phyloP scores from a whole-genome alignment of 1,139 yeast species.

The Candida smagusa region DNA sequence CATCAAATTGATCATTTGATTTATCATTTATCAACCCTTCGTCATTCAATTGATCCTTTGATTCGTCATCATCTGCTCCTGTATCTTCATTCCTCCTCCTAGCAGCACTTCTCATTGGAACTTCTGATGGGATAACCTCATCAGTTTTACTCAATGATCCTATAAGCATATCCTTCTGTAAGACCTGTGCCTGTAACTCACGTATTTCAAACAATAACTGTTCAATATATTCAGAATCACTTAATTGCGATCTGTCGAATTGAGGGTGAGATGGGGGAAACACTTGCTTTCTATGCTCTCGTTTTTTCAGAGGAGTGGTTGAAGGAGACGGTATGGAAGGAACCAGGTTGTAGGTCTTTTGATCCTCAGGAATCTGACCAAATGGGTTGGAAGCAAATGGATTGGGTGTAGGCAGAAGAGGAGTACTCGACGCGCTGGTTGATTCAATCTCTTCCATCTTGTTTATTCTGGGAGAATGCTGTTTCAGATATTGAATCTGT shows the following conservation, averaged over 20 bases:
- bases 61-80: not conserved
- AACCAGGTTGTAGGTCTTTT: too few species aligned
- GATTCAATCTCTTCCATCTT: not conserved
- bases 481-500: slow-evolving; percentile 1
- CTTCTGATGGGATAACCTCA: not conserved
- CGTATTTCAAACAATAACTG: slow-evolving; percentile 35
- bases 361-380: not conserved
- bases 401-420: not conserved
- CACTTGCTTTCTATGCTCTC: slow-evolving; percentile 2
- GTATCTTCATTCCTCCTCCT: not conserved
- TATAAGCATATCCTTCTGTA: slow-evolving; percentile 7
- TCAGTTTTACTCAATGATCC: slow-evolving; percentile 11
- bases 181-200: slow-evolving; percentile 23
- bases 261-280: slow-evolving; percentile 34
- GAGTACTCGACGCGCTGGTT: not conserved
- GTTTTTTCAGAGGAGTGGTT: not conserved
- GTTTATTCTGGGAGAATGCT: not conserved
- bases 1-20: too few species aligned
- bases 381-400: not conserved
- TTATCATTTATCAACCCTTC: too few species aligned
- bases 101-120: slow-evolving; percentile 1
- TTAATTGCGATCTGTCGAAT: slow-evolving; percentile 30
- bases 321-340: not conserved
- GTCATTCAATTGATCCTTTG: too few species aligned
- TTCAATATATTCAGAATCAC: slow-evolving; percentile 35